phyloP scores from a whole-genome alignment of 495 filamentous ascomycete genomes.

The Neurospora sp. region DNA sequence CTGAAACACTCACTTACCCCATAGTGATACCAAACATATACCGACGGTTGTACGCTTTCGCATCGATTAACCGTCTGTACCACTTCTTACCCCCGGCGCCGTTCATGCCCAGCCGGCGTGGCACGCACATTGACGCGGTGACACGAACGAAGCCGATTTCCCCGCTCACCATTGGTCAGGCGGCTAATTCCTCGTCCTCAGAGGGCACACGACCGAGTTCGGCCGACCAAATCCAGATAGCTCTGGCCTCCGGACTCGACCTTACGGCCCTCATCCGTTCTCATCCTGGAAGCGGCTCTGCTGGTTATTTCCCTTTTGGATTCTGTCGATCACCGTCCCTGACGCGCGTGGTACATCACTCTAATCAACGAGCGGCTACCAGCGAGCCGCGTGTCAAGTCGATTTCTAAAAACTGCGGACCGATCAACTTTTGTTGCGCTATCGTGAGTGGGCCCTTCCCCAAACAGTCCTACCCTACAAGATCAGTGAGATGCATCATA shows the following conservation, averaged over 20 bases:
- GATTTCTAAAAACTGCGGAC: constrained; percentile 7
- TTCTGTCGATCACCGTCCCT: constrained; percentile 1
- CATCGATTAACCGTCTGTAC: constrained; percentile 3
- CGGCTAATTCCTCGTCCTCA: background rate
- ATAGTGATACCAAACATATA: constrained; percentile 1
- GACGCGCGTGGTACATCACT: background rate
- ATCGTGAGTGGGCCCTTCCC: constrained; percentile 1
- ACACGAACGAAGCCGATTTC: background rate
- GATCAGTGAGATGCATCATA: background rate
- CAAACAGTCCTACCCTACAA: constrained; percentile 1
- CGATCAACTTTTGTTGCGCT: constrained; percentile 5
- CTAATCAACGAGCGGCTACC: constrained; percentile 1
- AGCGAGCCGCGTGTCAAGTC: constrained; percentile 16
- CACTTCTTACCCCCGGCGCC: background rate
- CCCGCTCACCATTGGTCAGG: constrained; percentile 1
- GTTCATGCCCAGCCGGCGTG: constrained; percentile 7
- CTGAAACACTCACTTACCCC: constrained; percentile 6
- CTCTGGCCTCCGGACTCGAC: constrained; percentile 2
- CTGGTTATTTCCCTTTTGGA: background rate
- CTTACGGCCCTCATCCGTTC: background rate
- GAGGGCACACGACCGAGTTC: background rate
- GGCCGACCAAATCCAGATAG: background rate
- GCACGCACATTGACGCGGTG: constrained; percentile 4
- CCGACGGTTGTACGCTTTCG: background rate
- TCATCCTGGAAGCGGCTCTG: background rate